Evolutionary conservation across 108 stramenopile genomes (phyloP), one percentile per base, ranked within the genome.

Genomic region (Skeletonema grethae): DNA sequence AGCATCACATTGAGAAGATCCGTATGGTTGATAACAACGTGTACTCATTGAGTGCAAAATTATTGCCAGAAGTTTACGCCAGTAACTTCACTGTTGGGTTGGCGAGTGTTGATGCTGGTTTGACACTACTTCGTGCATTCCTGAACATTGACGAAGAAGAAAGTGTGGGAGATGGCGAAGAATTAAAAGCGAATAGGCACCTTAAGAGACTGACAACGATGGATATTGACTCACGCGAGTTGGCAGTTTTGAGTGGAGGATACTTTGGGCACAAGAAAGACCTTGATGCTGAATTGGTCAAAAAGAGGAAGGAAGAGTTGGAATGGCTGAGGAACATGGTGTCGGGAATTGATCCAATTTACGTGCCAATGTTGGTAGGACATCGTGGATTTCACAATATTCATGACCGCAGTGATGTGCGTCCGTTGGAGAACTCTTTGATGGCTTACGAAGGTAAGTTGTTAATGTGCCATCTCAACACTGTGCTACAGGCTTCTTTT

Each of bases 281-380:
- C 24, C n/a, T 32, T 4, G 75, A 80, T 61, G 80, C 60, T 13
- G 67, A 64, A 28, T 46, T 77, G 22, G 79, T 84, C 9, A 70
- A 59, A 24, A 61, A 38, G 24, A 61, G 88, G 31, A 84, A 77
- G 61, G 69, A 83, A 22, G 90, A 91, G 72, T 25, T 88, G 31
- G 56, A 72, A 15, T 91, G 90, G 90, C 61, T 91, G 9, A 61
- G 72, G 48, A 56, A 36, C 11, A 75, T 87, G 65, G 77, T 88
- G 5, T 62, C 55, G 13, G 20, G 62, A 24, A 78, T 82, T 48
- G 77, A 78, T 57, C 80, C 80, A 15, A 61, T 73, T 5, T 75
- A 76, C 24, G 74, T 82, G 43, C 72, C 82, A 2, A 64, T 57
- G 32, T 36, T 82, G 15, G 82, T 82, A 57, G 77, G 58, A 0